Base-by-base conservation (phyloP, 2,329 filamentous ascomycete genomes). In the Colletotrichum scovillei region DNA sequence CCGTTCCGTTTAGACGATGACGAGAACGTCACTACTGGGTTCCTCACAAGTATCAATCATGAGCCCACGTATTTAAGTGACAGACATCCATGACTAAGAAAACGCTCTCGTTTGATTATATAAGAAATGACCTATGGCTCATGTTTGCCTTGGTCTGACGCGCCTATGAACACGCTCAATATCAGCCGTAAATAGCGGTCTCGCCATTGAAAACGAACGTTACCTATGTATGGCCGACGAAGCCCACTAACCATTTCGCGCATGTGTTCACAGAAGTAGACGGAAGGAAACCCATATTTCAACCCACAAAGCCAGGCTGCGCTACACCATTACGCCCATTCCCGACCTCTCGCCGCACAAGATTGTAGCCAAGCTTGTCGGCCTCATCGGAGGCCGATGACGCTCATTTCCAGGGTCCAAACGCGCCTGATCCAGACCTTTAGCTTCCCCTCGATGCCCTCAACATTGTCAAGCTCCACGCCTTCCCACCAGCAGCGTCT, bases 401-500 rank as follows among this genome's bases (percentile, higher is more conserved):
- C 94, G 81, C 94, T 97, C 94, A 99, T 99, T 88, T 99, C 97
- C 72, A 99, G 88, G 73, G 97, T 99, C 97, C 97, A 99, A 73
- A 99, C 97, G 79, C 97, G 91, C 80, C 97, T 90, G 81, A 99
- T 98, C 97, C 97, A 99, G 72, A 99, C 95, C 85, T 99, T 99
- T 77, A 99, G 88, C 81, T 92, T 94, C 65, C 95, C 96, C 64
- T 97, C 91, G 8, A 98, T 93, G 16, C 97, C 97, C 63, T 97
- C 95, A 14, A 99, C 94, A 76, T 94, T 89, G 22, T 97, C 91
- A 57, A 99, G 88, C 82, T 98, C 95, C 49, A 99, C 93, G 28
- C 97, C 97, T 82, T 99, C 97, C 97, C 97, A 99, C 97, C 97
- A 99, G 87, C 97, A 99, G 82, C 97, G 90, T 74, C 97, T 88